Evolutionary conservation across 2,329 filamentous ascomycete genomes (phyloP).

Genomic region (Geosmithia putterillii): DNA sequence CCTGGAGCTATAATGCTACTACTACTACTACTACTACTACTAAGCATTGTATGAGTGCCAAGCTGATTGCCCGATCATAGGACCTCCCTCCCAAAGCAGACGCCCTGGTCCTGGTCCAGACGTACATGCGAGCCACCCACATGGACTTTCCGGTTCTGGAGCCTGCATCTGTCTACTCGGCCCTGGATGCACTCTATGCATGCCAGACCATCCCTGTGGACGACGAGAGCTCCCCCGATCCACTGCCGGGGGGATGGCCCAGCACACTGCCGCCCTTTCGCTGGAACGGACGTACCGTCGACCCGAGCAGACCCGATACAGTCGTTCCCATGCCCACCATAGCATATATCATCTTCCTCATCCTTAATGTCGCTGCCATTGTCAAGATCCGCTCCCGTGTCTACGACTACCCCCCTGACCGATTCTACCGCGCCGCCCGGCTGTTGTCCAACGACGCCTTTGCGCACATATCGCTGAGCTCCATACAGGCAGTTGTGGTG

Average conservation of each 20-base stretch:
- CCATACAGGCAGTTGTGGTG: conserved; percentile 17
- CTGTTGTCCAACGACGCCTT: conserved; percentile 17
- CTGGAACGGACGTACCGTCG: conserved; percentile 9
- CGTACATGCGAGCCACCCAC: conserved; percentile 10
- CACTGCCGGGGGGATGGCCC: conserved; percentile 7
- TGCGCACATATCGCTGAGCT: conserved; percentile 16
- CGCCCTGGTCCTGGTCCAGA: conserved; percentile 7
- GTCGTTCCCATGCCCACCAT: conserved; percentile 9
- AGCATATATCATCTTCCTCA: conserved; percentile 20
- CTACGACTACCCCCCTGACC: conserved; percentile 18
- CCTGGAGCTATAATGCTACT: too few relatives aligned
- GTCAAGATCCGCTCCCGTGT: conserved; percentile 17
- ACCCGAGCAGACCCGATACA: conserved; percentile 1
- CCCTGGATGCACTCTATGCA: conserved; percentile 9
- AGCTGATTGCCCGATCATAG: conserved; percentile 1
- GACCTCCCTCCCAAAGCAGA: conserved; percentile 10
- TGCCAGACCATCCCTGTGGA: conserved; percentile 2
- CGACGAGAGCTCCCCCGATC: conserved; percentile 2
- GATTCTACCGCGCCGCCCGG: conserved; percentile 19
- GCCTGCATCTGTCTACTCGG: conserved; percentile 7
- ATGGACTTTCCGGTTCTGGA: conserved; percentile 10
- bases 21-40: too few relatives aligned
- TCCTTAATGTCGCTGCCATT: conserved; percentile 19
- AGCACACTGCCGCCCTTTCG: conserved; percentile 6
- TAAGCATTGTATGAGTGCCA: not conserved